Evolutionary conservation across 352 stramenopile species (phyloP).

Genomic region (Pythium volutum): DNA sequence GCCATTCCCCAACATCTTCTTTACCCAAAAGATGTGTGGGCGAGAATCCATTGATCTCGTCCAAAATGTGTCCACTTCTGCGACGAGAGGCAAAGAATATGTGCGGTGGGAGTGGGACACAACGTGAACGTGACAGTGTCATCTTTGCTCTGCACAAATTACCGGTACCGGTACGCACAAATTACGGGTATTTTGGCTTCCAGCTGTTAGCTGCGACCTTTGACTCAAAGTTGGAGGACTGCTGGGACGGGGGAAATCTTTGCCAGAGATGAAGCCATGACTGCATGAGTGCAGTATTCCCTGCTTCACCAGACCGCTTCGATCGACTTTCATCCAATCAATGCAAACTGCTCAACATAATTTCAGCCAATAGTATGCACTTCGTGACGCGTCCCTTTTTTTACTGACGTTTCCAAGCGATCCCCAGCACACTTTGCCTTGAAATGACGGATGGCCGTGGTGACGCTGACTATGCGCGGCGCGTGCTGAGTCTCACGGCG

Average conservation of each 20-base stretch:
- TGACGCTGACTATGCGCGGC: conserved; percentile 11
- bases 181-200: no score
- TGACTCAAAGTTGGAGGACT: no score
- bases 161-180: no score
- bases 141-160: no score
- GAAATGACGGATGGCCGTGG: not conserved
- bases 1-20: no score
- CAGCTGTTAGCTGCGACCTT: no score
- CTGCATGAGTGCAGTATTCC: not conserved
- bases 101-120: no score
- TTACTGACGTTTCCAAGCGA: not conserved
- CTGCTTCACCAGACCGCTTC: conserved; percentile 14
- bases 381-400: not conserved
- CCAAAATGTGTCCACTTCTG: no score
- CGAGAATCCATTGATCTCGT: no score
- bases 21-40: no score
- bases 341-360: not conserved
- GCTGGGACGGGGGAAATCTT: not conserved
- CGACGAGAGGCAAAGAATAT: no score
- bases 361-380: conserved; percentile 11
- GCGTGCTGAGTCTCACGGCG: conserved; percentile 44
- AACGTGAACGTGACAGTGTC: no score
- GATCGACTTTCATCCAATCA: conserved; percentile 11
- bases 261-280: not conserved
- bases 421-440: not conserved